Percentiles rank a stretch among this genome's conserved stretches.
These are phyloP conservation scores for Fonsecaea erecta DNA, from an alignment of 2,329 filamentous ascomycete species.

Conservation along the genomic window DNA sequence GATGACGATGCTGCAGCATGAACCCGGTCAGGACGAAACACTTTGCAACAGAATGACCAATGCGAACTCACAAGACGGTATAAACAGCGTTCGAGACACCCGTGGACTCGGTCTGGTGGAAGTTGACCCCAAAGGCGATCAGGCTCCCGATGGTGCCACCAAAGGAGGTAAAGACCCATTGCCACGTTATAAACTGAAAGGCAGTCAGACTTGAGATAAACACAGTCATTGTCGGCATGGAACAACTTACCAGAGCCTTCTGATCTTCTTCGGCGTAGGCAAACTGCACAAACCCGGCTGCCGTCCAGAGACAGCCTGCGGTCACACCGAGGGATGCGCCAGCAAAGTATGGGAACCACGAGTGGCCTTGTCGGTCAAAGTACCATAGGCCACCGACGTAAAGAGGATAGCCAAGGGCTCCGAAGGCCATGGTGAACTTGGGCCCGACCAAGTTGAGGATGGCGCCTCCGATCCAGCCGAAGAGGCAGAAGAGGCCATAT, in stretches of 20 bases:
- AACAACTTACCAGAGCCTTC: constrained; percentile 24
- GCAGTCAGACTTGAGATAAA: neutral
- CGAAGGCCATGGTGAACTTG: constrained; percentile 30
- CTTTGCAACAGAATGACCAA: neutral
- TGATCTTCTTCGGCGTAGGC: constrained; percentile 32
- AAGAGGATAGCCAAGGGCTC: constrained; percentile 34
- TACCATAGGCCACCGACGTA: constrained; percentile 38
- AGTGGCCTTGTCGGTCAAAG: constrained; percentile 31
- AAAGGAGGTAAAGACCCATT: constrained; percentile 31
- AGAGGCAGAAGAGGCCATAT: constrained; percentile 32
- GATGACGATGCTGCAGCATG: constrained; percentile 25
- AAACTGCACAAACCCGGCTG: constrained; percentile 30
- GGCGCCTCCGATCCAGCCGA: constrained; percentile 34
- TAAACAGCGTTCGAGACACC: constrained; percentile 35
- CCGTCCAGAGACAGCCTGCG: constrained; percentile 32
- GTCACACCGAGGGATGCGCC: constrained; percentile 28
- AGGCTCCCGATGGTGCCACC: constrained; percentile 32
- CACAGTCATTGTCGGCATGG: neutral
- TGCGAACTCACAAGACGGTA: constrained; percentile 26
- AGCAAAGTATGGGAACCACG: constrained; percentile 32
- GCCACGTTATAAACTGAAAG: constrained; percentile 30
- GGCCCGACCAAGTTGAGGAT: constrained; percentile 34
- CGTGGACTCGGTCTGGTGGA: constrained; percentile 25
- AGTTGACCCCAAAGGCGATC: constrained; percentile 35
- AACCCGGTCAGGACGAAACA: neutral